Conservation (phyloP, 768 basidiomycete genomes). For the Tulasnella sp. region DNA sequence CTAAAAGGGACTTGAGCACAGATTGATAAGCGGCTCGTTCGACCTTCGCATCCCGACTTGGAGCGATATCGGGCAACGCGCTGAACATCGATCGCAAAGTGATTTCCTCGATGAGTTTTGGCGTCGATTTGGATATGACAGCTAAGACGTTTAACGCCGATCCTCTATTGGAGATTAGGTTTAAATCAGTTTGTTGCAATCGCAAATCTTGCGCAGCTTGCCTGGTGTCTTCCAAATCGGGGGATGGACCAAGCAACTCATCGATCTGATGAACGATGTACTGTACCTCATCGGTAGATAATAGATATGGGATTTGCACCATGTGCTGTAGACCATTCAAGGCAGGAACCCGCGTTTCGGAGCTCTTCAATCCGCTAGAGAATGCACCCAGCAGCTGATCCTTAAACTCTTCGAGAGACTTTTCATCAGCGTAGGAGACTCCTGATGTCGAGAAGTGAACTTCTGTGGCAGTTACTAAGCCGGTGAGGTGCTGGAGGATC, state of each 20-base stretch:
- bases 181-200: neutral
- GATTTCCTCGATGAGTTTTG: constrained; percentile 56
- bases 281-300: constrained; percentile 63
- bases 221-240: constrained; percentile 48
- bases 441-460: constrained; percentile 39
- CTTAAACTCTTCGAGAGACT: constrained; percentile 50
- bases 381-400: constrained; percentile 64
- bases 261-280: constrained; percentile 70
- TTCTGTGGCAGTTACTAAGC: constrained; percentile 37
- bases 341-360: constrained; percentile 45
- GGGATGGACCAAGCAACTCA: constrained; percentile 47
- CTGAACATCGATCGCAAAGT: constrained; percentile 75
- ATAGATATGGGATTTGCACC: constrained; percentile 49
- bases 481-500: constrained; percentile 48
- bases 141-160: constrained; percentile 53
- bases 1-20: constrained; percentile 54
- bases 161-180: constrained; percentile 35
- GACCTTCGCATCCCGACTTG: constrained; percentile 39
- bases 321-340: constrained; percentile 57
- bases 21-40: constrained; percentile 59
- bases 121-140: constrained; percentile 45
- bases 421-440: constrained; percentile 23
- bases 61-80: constrained; percentile 58
- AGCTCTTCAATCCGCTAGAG: constrained; percentile 44
- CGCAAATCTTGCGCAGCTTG: too few relatives aligned